Conservation (phyloP, 108 stramenopile genomes). For the Ochromonas danica region DNA sequence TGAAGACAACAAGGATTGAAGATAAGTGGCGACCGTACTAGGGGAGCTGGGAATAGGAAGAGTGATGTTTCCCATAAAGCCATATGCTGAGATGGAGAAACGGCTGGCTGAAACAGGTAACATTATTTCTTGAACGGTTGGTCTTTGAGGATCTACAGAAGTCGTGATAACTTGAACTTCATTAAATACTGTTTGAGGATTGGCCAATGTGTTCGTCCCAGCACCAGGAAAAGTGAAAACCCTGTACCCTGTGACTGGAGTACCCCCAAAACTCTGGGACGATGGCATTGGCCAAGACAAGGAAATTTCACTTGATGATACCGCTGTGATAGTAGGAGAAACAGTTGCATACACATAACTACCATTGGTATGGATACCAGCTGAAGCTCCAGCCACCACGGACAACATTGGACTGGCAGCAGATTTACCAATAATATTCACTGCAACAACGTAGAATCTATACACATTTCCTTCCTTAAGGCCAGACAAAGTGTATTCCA, state of each 20-base stretch:
- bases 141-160: conserved; percentile 36
- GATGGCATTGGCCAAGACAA: conserved; percentile 63
- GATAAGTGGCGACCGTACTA: conserved; percentile 46
- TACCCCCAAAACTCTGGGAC: conserved; percentile 56
- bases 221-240: conserved; percentile 65
- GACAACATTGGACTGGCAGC: conserved; percentile 63
- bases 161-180: conserved; percentile 67
- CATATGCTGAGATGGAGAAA: conserved; percentile 26
- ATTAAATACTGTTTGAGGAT: conserved; percentile 64
- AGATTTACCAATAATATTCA: conserved; percentile 65
- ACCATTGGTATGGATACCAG: conserved; percentile 56
- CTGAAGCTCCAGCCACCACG: conserved; percentile 59
- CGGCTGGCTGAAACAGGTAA: conserved; percentile 6
- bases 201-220: conserved; percentile 60
- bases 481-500: conserved; percentile 42
- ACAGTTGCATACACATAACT: conserved; percentile 39
- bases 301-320: conserved; percentile 58
- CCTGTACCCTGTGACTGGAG: conserved; percentile 72
- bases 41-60: conserved; percentile 50
- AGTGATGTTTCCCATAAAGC: conserved; percentile 33
- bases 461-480: conserved; percentile 66
- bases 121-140: conserved; percentile 45
- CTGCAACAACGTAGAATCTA: conserved; percentile 68
- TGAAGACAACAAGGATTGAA: conserved; percentile 57
- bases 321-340: conserved; percentile 55